Conservation (phyloP, 805 yeast species). For the Candida maris region DNA sequence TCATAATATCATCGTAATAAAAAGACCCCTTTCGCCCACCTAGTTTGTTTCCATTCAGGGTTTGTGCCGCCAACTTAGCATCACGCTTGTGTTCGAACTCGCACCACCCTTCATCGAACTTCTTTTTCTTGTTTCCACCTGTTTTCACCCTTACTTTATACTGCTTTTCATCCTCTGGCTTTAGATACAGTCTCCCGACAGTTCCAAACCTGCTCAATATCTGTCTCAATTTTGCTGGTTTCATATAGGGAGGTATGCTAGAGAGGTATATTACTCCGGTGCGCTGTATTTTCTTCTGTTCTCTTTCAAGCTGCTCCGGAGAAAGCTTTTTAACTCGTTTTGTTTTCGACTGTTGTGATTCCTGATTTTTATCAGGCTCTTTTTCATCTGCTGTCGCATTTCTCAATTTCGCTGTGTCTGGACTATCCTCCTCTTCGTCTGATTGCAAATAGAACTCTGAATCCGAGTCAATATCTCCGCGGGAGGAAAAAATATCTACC, state of each 20-base stretch:
- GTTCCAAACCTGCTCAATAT: constrained; percentile 79
- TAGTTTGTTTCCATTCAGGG: constrained; percentile 81
- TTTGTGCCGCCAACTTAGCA: constrained; percentile 82
- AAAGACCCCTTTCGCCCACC: constrained; percentile 92
- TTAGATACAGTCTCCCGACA: constrained; percentile 79
- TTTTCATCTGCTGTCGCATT: too few relatives aligned
- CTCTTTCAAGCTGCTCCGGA: constrained; percentile 51
- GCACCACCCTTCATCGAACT: constrained; percentile 95
- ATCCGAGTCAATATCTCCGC: constrained; percentile 5
- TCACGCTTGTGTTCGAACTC: constrained; percentile 80
- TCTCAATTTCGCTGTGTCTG: constrained; percentile 11
- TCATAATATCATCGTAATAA: constrained; percentile 91
- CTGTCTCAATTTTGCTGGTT: constrained; percentile 85
- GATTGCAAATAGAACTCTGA: constrained; percentile 8
- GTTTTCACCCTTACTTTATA: constrained; percentile 67
- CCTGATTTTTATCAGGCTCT: constrained; percentile 16
- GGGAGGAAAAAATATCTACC: constrained; percentile 3
- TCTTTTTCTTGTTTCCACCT: constrained; percentile 90
- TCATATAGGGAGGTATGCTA: constrained; percentile 94
- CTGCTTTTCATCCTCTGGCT: constrained; percentile 73
- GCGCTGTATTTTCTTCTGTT: constrained; percentile 52
- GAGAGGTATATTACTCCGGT: constrained; percentile 95
- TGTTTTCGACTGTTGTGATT: constrained; percentile 15
- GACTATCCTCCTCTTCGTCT: constrained; percentile 14
- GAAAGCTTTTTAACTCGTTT: constrained; percentile 54